A percentile compares a stretch with the other conserved stretches of the same genome.
Evolutionary conservation across 345 rosid genomes (phyloP).

Genomic region (Acer negundo): DNA sequence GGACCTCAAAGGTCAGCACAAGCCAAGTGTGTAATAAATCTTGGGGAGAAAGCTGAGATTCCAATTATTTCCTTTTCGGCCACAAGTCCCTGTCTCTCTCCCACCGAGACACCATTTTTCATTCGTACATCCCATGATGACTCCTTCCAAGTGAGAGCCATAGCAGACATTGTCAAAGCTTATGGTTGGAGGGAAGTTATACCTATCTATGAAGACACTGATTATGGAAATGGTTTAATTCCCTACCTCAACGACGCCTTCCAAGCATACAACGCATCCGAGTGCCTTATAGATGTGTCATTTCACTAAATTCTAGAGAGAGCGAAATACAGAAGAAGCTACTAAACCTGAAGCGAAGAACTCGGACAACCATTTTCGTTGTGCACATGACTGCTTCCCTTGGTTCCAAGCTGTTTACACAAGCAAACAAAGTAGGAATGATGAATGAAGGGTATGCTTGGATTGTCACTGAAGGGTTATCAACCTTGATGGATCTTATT

Average conservation of each 20-base stretch:
- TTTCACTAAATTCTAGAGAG: conserved; percentile 3
- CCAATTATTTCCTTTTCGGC: conserved; percentile 33
- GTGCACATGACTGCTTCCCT: conserved; percentile 21
- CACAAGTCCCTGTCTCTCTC: conserved; percentile 23
- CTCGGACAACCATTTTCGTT: conserved; percentile 1
- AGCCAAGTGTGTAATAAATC: conserved; percentile 16
- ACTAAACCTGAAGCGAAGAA: neutral
- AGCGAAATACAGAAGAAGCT: neutral
- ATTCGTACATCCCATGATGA: conserved; percentile 24
- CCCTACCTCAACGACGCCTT: conserved; percentile 19
- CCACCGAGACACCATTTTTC: conserved; percentile 16
- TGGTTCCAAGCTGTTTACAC: conserved; percentile 13
- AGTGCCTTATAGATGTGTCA: neutral
- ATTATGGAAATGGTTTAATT: conserved; percentile 23
- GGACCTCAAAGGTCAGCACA: conserved; percentile 30
- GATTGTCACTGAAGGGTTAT: conserved; percentile 23
- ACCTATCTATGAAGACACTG: conserved; percentile 26
- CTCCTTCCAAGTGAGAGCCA: conserved; percentile 21
- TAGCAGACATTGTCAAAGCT: conserved; percentile 23
- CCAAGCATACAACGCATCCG: conserved; percentile 7
- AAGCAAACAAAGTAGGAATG: conserved; percentile 18
- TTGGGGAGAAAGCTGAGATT: conserved; percentile 22
- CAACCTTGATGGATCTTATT: conserved; percentile 9
- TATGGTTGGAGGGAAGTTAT: conserved; percentile 31
- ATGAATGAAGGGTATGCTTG: conserved; percentile 32